phyloP scores from a whole-genome alignment of 768 basidiomycete genomes.

The Sporobolomyces pararoseus region DNA sequence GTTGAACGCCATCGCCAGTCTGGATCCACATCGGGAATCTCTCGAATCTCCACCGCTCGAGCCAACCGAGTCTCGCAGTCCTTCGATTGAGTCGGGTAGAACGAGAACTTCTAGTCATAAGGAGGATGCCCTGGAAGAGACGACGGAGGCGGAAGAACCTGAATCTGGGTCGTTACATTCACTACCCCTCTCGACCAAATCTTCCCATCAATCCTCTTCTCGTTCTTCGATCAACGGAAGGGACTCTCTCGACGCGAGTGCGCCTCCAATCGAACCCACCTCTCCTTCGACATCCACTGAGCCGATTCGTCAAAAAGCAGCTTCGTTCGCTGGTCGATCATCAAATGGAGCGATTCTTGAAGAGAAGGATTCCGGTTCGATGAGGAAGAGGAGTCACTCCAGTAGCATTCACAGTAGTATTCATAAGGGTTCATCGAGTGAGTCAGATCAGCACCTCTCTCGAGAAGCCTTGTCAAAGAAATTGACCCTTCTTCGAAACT shows the following conservation, averaged over 20 bases:
- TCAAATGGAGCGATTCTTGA: neutral
- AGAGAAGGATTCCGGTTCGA: neutral
- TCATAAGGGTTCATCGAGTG: neutral
- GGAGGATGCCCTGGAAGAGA: too few relatives aligned
- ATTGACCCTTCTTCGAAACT: neutral
- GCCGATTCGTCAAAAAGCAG: neutral
- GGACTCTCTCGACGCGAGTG: neutral
- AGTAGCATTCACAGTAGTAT: neutral
- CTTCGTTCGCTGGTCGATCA: neutral
- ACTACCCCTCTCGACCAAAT: too few relatives aligned
- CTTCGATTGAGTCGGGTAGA: neutral
- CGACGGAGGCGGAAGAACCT: too few relatives aligned
- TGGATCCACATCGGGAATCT: neutral
- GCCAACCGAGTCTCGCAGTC: neutral
- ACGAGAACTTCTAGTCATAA: neutral
- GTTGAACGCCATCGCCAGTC: slow-evolving; percentile 10
- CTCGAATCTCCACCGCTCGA: neutral
- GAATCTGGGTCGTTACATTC: too few relatives aligned
- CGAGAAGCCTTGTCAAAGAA: neutral
- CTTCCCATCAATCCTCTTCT: too few relatives aligned
- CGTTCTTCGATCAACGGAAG: neutral
- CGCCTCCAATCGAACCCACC: neutral
- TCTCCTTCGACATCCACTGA: slow-evolving; percentile 8
- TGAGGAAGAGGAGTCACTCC: neutral
- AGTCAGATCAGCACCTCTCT: neutral